These are phyloP conservation scores for Triticum urartu DNA, from an alignment of 176 grass and related monocot genomes.

Conservation along the genomic window DNA sequence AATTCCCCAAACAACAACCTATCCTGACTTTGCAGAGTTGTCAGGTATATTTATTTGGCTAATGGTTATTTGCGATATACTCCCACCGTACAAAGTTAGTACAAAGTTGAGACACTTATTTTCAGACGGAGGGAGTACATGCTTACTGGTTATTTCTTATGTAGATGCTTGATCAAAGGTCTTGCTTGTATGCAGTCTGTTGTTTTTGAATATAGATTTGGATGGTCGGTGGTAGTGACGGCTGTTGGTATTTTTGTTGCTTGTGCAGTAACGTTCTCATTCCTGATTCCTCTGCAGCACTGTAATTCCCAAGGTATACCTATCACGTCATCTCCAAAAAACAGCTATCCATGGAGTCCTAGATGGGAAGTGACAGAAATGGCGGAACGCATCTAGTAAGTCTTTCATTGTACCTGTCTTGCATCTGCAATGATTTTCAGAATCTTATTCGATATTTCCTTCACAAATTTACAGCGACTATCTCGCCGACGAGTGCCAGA, in stretches of 20 bases:
- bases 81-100: too few relatives aligned
- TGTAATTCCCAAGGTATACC: slow-evolving; percentile 65
- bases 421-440: slow-evolving; percentile 9
- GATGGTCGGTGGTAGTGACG: background rate
- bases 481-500: slow-evolving; percentile 72
- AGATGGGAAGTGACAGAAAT: slow-evolving; percentile 73
- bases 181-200: background rate
- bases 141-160: slow-evolving; percentile 4
- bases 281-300: slow-evolving; percentile 48
- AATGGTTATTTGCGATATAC: background rate
- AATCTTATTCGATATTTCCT: background rate
- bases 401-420: background rate
- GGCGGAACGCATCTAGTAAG: slow-evolving; percentile 93
- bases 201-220: background rate
- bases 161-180: slow-evolving; percentile 20
- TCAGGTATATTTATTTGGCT: slow-evolving; percentile 59
- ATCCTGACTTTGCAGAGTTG: slow-evolving; percentile 68
- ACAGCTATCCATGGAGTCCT: slow-evolving; percentile 96
- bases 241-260: background rate
- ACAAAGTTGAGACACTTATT: too few relatives aligned
- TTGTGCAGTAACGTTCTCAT: background rate
- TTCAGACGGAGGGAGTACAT: too few relatives aligned
- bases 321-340: slow-evolving; percentile 57
- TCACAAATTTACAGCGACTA: slow-evolving; percentile 57
- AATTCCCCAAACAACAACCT: slow-evolving; percentile 87